Conservation (phyloP, 345 rosid species). For the Geranium rotundifolium region DNA sequence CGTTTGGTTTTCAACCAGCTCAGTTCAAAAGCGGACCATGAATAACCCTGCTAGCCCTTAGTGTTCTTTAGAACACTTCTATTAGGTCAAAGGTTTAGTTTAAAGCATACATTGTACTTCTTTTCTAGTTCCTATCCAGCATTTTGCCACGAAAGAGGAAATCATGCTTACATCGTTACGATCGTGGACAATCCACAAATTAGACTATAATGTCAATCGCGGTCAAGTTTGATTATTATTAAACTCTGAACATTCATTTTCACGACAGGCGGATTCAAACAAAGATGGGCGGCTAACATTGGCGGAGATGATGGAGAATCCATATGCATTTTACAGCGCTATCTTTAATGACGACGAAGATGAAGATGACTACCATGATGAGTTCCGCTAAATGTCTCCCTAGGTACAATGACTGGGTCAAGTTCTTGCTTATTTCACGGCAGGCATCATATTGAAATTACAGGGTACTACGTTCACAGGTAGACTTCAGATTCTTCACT, state of each 20-base stretch:
- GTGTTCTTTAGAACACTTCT: too few species aligned
- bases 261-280: conserved; percentile 74
- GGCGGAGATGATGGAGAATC: conserved; percentile 81
- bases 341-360: conserved; percentile 74
- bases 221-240: neutral
- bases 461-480: neutral
- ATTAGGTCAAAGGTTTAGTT: too few species aligned
- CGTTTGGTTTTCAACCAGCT: too few species aligned
- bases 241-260: conserved; percentile 1
- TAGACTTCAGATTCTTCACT: neutral
- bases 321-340: conserved; percentile 90
- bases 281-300: conserved; percentile 73
- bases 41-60: too few species aligned
- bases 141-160: too few species aligned
- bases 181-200: neutral
- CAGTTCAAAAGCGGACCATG: too few species aligned
- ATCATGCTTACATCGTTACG: too few species aligned
- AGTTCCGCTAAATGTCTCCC: conserved; percentile 47
- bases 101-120: too few species aligned
- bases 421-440: neutral
- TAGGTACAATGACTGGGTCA: neutral
- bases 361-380: conserved; percentile 62
- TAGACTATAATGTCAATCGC: neutral
- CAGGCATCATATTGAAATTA: neutral
- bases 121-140: too few species aligned